These are phyloP conservation scores for Xylaria arbuscula DNA, from an alignment of 2,329 filamentous ascomycete genomes.

Conservation along the genomic window DNA sequence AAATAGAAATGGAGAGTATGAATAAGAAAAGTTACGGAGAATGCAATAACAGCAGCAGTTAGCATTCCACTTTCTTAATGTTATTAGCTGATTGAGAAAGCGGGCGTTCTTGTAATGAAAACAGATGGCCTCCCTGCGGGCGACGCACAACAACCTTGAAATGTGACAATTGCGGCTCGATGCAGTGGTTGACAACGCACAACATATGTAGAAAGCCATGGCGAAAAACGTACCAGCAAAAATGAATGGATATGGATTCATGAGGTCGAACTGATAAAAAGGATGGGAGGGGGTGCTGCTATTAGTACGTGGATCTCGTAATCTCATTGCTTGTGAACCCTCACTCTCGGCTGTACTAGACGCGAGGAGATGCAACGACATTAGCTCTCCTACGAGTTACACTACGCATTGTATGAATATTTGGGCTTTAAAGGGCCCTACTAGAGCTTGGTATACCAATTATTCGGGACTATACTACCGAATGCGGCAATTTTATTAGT, in stretches of 20 bases:
- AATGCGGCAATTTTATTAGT: slow-evolving; percentile 34
- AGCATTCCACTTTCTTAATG: too few relatives aligned
- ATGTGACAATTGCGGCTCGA: too few relatives aligned
- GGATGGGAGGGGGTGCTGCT: background rate
- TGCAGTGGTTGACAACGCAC: too few relatives aligned
- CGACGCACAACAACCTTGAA: too few relatives aligned
- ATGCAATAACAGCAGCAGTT: too few relatives aligned
- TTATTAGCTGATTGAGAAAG: too few relatives aligned
- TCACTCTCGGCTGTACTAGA: background rate
- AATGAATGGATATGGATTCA: background rate
- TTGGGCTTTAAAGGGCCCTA: background rate
- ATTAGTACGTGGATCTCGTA: background rate
- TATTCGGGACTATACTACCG: slow-evolving; percentile 14
- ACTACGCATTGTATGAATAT: background rate
- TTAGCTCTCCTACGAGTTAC: background rate
- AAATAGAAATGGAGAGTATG: too few relatives aligned
- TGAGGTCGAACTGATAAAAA: background rate
- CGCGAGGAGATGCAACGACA: background rate
- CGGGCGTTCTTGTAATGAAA: too few relatives aligned
- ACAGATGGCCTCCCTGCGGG: too few relatives aligned
- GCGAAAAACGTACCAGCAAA: background rate
- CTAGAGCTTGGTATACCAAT: background rate
- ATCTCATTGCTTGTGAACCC: background rate
- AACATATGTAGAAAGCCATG: too few relatives aligned
- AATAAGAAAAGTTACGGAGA: too few relatives aligned